Conservation (phyloP, 1,139 yeast genomes). For the Geotrichum histeridarum region DNA sequence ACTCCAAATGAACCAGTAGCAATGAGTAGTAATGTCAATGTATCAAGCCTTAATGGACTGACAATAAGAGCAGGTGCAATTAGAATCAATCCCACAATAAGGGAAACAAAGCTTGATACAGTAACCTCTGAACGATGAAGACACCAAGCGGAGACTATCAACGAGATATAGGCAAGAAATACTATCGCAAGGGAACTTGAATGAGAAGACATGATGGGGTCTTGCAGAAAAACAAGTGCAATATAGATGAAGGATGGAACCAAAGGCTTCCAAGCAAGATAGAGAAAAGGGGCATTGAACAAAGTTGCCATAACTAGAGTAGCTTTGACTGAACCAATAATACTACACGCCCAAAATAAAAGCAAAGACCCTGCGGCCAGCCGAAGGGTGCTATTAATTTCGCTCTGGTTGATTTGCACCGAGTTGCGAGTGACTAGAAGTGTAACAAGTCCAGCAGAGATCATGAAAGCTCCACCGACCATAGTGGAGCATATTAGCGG, state of each 20-base stretch:
- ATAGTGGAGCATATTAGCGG: slow-evolving; percentile 23
- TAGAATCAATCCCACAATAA: slow-evolving; percentile 15
- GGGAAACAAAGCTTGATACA: slow-evolving; percentile 12
- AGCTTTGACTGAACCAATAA: slow-evolving; percentile 20
- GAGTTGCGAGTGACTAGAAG: slow-evolving; percentile 23
- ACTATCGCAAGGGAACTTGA: slow-evolving; percentile 3
- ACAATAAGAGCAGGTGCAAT: slow-evolving; percentile 12
- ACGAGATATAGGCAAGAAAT: slow-evolving; percentile 9
- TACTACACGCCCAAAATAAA: slow-evolving; percentile 20
- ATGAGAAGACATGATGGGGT: slow-evolving; percentile 14
- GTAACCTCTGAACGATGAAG: slow-evolving; percentile 16
- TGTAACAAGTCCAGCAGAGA: slow-evolving; percentile 27
- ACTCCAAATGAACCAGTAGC: slow-evolving; percentile 37
- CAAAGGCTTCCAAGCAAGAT: slow-evolving; percentile 14
- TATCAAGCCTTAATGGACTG: slow-evolving; percentile 18
- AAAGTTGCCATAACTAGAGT: slow-evolving; percentile 17
- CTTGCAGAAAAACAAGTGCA: slow-evolving; percentile 12
- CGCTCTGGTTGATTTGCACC: slow-evolving; percentile 3
- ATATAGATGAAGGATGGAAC: slow-evolving; percentile 14
- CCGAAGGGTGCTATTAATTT: slow-evolving; percentile 12
- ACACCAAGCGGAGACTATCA: slow-evolving; percentile 16
- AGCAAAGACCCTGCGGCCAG: slow-evolving; percentile 18
- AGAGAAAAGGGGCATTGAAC: slow-evolving; percentile 16
- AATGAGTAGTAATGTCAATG: slow-evolving; percentile 28
- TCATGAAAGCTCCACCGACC: slow-evolving; percentile 28